Conservation (phyloP, 768 basidiomycete species). For the Tricholoma sp. region DNA sequence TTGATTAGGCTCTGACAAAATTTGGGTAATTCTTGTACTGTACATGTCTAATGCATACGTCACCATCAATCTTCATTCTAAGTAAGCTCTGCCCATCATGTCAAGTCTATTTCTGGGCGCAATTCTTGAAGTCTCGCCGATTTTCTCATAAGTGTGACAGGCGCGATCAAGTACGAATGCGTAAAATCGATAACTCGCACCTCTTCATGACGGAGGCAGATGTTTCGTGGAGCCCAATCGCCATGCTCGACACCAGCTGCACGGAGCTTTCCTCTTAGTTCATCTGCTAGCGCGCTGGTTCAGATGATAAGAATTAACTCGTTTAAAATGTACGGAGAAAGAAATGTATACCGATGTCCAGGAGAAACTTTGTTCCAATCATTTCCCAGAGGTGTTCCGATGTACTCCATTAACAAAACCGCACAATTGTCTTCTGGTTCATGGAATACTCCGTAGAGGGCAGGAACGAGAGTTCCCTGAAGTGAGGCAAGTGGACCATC, state of each 20-base stretch:
- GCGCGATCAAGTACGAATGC: neutral
- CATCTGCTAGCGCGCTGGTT: neutral
- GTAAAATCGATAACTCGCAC: neutral
- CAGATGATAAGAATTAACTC: neutral
- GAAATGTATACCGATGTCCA: neutral
- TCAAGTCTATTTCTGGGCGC: neutral
- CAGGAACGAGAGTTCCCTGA: neutral
- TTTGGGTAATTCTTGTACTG: neutral
- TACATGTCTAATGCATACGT: neutral
- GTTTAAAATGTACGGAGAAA: neutral
- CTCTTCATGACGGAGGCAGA: neutral
- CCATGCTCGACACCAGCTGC: neutral
- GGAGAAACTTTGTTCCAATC: neutral
- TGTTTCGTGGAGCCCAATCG: slow-evolving; percentile 1
- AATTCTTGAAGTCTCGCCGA: neutral
- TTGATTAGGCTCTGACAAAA: neutral
- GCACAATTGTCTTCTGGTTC: neutral
- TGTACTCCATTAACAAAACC: neutral
- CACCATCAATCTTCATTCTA: neutral
- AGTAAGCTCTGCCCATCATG: neutral
- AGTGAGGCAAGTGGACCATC: slow-evolving; percentile 1
- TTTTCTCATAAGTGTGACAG: neutral
- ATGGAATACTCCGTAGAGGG: slow-evolving; percentile 1
- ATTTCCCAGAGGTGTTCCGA: slow-evolving; percentile 1
- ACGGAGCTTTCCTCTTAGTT: neutral